Evolutionary conservation across 1,139 yeast genomes (phyloP), one percentile per base, ranked within the genome.

Genomic region (Neolecta irregularis): DNA sequence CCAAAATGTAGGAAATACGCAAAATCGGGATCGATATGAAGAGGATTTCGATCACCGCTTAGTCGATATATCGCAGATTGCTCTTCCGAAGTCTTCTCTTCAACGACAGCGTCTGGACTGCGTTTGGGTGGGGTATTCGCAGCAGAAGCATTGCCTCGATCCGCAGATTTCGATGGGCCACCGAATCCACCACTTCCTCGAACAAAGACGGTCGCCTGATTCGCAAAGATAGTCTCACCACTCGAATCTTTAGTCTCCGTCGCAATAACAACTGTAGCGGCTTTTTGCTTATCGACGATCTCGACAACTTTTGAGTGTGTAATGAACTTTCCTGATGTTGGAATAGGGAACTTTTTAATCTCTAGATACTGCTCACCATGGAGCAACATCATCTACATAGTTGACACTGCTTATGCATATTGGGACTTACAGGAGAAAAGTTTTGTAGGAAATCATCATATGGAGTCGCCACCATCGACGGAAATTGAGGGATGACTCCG

Each of bases 341-440:
- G 93, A 40, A 88, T 64, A 45, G 93, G 92, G 65, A 69, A 74
- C 56, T 76, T 72, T 48, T 68, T 68, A 45, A 88, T 60, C 58
- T 74, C 85, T 48, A 85, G 64, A 57, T 78, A 88, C 56, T 88
- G 96, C 60, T 88, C 98, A 44, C 98, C 98, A 55, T 88, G 96
- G 50, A 88, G 66, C 53, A 88, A 67, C 60, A 75, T 66, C 73
- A 77, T 71, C n/a, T n/a, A n/a, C n/a, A 37, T 36, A 22, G 6
- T 2, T 15, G 5, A 19, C 8, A 33, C 30, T 33, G 39, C 7
- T 20, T 11, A 4, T 5, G 8, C 20, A 6, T n/a, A 16, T 12
- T 4, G 8, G 7, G 13, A 33, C 33, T 51, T 58, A n/a, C n/a
- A 47, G 92, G 93, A 61, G 80, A 80, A 65, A 80, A 85, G 60